These are phyloP conservation scores for Sporothrix inflata DNA, from an alignment of 2,329 filamentous ascomycete species.

Conservation along the genomic window DNA sequence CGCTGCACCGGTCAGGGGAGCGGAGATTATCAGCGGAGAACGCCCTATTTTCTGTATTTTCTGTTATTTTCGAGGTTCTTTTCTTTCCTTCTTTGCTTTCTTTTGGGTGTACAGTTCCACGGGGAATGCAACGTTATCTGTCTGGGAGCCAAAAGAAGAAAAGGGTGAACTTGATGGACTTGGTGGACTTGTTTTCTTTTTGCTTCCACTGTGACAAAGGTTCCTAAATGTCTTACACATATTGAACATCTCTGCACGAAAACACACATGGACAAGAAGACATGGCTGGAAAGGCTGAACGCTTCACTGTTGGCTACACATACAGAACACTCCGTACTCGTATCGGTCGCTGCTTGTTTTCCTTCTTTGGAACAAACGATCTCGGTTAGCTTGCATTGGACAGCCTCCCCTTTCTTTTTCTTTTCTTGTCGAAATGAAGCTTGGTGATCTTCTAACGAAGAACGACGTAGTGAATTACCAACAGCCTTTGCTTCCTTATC, in stretches of 20 bases:
- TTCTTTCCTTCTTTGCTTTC: conserved; percentile 16
- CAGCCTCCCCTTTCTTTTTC: neutral
- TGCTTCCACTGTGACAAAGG: neutral
- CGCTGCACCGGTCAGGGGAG: conserved; percentile 37
- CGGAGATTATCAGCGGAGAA: conserved; percentile 37
- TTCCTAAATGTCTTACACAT: neutral
- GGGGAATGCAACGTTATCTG: conserved; percentile 15
- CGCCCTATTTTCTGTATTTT: conserved; percentile 15
- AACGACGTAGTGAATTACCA: conserved; percentile 1
- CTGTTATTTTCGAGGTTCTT: neutral
- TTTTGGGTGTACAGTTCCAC: conserved; percentile 4
- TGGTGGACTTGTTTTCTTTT: neutral
- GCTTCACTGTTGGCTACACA: neutral
- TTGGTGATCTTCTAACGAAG: conserved; percentile 15
- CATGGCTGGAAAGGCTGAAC: neutral
- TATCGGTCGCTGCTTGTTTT: neutral
- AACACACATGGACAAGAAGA: too few relatives aligned
- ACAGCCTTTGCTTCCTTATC: neutral
- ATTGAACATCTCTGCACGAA: neutral
- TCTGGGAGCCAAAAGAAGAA: conserved; percentile 6
- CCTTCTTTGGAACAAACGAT: neutral
- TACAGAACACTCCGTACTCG: neutral
- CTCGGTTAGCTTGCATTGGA: conserved; percentile 5
- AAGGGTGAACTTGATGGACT: neutral
- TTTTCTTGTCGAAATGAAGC: conserved; percentile 9